Evolutionary conservation across 75 land plant species (phyloP).

Genomic region (Selaginella tamariscina): DNA sequence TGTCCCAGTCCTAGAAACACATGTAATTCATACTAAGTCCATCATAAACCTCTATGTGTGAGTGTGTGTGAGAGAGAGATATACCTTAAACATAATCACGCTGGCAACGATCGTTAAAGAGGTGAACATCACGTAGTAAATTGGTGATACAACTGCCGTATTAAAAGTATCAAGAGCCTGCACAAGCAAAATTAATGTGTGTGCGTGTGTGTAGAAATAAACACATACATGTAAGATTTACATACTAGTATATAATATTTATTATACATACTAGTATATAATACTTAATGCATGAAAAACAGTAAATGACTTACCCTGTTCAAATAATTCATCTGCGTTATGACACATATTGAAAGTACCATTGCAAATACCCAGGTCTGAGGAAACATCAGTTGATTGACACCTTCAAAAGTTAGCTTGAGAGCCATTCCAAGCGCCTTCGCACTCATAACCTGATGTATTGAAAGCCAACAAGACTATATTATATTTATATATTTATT

Average conservation of each 20-base stretch:
- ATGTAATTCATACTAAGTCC: no score
- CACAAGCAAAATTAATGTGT: conserved; percentile 7
- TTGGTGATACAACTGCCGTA: conserved; percentile 77
- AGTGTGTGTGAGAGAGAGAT: no score
- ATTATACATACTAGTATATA: neutral
- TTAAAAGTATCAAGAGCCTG: conserved; percentile 96
- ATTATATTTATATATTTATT: neutral
- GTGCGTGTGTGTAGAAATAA: neutral
- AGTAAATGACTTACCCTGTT: conserved; percentile 39
- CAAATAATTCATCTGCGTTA: conserved; percentile 63
- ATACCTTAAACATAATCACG: conserved; percentile 89
- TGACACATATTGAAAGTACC: conserved; percentile 44
- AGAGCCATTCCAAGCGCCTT: conserved; percentile 78
- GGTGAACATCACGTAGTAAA: conserved; percentile 85
- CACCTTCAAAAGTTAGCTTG: conserved; percentile 55
- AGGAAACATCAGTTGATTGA: conserved; percentile 39
- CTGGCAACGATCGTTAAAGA: conserved; percentile 71
- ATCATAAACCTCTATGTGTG: no score
- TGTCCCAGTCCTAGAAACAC: conserved; percentile 71
- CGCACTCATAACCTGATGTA: conserved; percentile 60
- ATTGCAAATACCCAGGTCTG: conserved; percentile 68
- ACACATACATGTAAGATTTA: neutral
- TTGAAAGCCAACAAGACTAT: neutral
- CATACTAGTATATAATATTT: neutral
- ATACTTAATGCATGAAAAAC: neutral